Percentiles rank a stretch among this genome's conserved stretches.
phyloP scores from a whole-genome alignment of 1,284 basidiomycete genomes.

The Trametes pubescens region DNA sequence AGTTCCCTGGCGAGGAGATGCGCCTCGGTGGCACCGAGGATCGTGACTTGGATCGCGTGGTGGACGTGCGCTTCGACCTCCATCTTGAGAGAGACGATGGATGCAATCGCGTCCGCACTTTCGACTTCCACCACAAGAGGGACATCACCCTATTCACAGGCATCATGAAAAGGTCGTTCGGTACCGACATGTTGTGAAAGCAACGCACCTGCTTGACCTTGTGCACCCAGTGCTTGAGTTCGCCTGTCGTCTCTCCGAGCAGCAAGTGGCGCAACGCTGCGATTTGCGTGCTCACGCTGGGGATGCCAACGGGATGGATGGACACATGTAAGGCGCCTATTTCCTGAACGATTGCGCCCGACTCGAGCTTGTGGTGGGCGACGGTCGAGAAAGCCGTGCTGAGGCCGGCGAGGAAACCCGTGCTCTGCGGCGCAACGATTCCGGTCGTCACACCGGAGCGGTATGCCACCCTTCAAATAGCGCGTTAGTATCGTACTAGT shows the following conservation, averaged over 20 bases:
- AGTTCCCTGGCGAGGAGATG: slow-evolving; percentile 79
- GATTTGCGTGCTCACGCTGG: slow-evolving; percentile 75
- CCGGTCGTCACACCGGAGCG: slow-evolving; percentile 64
- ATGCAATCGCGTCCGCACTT: slow-evolving; percentile 78
- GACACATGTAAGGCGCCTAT: slow-evolving; percentile 75
- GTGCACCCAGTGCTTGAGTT: slow-evolving; percentile 58
- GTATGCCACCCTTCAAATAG: slow-evolving; percentile 57
- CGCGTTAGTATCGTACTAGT: neutral
- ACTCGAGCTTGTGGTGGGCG: slow-evolving; percentile 67
- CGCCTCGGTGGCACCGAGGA: slow-evolving; percentile 77
- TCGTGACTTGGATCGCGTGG: slow-evolving; percentile 62
- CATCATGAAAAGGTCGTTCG: neutral
- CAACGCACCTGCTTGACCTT: slow-evolving; percentile 58
- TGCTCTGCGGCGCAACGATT: slow-evolving; percentile 66
- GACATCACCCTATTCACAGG: slow-evolving; percentile 48
- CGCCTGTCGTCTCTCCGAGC: slow-evolving; percentile 54
- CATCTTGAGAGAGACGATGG: slow-evolving; percentile 73
- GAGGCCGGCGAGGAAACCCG: slow-evolving; percentile 71
- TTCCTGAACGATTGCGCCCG: slow-evolving; percentile 72
- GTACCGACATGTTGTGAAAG: neutral
- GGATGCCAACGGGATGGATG: slow-evolving; percentile 55
- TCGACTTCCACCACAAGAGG: slow-evolving; percentile 74
- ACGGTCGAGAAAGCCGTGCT: slow-evolving; percentile 73
- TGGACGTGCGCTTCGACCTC: slow-evolving; percentile 62
- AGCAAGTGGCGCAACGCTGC: slow-evolving; percentile 64